A percentile compares a stretch with the other conserved stretches of the same genome.
Evolutionary conservation across 768 basidiomycete species (phyloP).

Genomic region (Amanita thiersii): DNA sequence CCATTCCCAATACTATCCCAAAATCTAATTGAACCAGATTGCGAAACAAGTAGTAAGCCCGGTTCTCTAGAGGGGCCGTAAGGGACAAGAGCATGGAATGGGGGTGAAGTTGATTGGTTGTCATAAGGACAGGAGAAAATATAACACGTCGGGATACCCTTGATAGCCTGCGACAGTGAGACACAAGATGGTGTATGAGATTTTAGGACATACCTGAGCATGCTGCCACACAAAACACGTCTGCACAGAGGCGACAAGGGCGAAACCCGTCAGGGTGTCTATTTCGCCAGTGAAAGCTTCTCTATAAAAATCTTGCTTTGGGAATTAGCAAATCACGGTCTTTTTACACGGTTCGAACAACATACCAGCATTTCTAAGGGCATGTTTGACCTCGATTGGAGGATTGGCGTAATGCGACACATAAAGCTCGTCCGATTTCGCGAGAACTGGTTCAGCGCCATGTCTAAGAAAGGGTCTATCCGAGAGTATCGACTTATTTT

Average conservation of each 20-base stretch:
- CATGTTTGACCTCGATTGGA: slow-evolving; percentile 68
- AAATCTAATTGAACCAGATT: slow-evolving; percentile 66
- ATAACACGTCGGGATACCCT: slow-evolving; percentile 73
- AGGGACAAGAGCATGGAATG: slow-evolving; percentile 61
- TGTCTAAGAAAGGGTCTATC: slow-evolving; percentile 27
- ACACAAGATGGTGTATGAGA: neutral
- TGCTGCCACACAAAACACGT: slow-evolving; percentile 86
- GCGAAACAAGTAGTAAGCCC: slow-evolving; percentile 73
- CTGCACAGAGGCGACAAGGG: slow-evolving; percentile 60
- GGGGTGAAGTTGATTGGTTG: slow-evolving; percentile 28
- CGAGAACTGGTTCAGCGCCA: slow-evolving; percentile 43
- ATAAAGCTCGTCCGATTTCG: slow-evolving; percentile 64
- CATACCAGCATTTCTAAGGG: slow-evolving; percentile 60
- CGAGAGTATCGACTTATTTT: slow-evolving; percentile 28
- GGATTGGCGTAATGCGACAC: slow-evolving; percentile 62
- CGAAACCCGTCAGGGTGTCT: slow-evolving; percentile 65
- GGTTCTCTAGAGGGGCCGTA: slow-evolving; percentile 69
- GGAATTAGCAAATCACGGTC: too few relatives aligned
- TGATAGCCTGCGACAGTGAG: slow-evolving; percentile 36
- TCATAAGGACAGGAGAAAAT: slow-evolving; percentile 67
- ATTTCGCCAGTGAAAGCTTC: slow-evolving; percentile 66
- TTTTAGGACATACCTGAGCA: slow-evolving; percentile 41
- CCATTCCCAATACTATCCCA: slow-evolving; percentile 88
- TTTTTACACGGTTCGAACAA: slow-evolving; percentile 3
- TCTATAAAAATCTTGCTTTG: slow-evolving; percentile 50